Evolutionary conservation across 2,329 filamentous ascomycete genomes (phyloP), one percentile per base, ranked within the genome.

Genomic region (Colletotrichum sp.): DNA sequence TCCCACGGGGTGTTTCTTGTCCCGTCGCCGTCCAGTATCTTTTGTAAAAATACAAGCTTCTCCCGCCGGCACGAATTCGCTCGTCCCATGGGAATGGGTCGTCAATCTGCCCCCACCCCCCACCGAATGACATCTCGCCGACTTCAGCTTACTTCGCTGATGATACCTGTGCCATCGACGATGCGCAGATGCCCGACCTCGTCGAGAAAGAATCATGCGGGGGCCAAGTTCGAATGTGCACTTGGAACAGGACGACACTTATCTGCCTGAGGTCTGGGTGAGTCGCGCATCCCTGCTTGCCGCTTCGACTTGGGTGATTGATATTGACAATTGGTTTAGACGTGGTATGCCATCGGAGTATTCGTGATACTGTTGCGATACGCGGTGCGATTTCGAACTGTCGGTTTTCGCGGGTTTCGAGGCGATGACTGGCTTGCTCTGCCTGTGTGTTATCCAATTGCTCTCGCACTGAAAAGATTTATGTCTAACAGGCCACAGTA

Each of bases 341-440:
- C 70, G 4, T 76, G 77, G 71, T 79, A 79, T 44, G 64, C 32
- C 5, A 64, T 77, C 1, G 79, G 78, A 16, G 73, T 77, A 11
- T 55, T 79, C 13, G 59, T 78, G 16, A 79, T 79, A 28, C 19
- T 79, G 2, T 9, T 79, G 2, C 76, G 78, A 22, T 77, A 68
- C 13, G 77, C 64, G 15, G 77, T 78, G 2, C 78, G 78, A 25
- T 34, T 78, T 8, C 76, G 78, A n/a, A 79, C 74, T 1, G 77
- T 80, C 5, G 77, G 79, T 2, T 16, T 79, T n/a, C 13, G 22
- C 2, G 79, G 77, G 1, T 78, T 79, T 32, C 74, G 77, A 11
- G 77, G 77, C 44, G 79, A 80, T 34, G 79, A 80, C 34, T 79
- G 78, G 39, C 68, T 80, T 3, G 73, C 77, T 8, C 27, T 78